A percentile compares a stretch with the other conserved stretches of the same genome.
These are phyloP conservation scores for Xenoacremonium recifei DNA, from an alignment of 2,329 filamentous ascomycete genomes.

Conservation along the genomic window DNA sequence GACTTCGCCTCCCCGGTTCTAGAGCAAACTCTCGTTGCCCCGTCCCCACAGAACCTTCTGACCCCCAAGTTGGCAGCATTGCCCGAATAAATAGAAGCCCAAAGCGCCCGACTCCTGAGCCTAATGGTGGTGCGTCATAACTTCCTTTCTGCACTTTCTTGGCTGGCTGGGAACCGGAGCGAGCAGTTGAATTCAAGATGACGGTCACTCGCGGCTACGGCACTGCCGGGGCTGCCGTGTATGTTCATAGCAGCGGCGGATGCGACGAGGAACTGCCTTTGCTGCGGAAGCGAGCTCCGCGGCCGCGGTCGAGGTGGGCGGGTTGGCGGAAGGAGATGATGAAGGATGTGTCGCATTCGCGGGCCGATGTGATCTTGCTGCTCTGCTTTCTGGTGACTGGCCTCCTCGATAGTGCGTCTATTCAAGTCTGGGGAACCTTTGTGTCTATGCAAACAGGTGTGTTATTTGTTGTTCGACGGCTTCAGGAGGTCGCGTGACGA, in stretches of 20 bases:
- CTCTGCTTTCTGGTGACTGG: constrained; percentile 74
- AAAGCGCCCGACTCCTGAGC: no score
- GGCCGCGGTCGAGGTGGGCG: background rate
- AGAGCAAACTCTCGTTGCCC: background rate
- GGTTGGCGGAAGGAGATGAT: constrained; percentile 21
- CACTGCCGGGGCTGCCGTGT: background rate
- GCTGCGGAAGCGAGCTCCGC: background rate
- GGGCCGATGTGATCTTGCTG: constrained; percentile 67
- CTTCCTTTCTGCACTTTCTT: no score
- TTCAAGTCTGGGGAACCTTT: constrained; percentile 74
- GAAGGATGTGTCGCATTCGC: constrained; percentile 54
- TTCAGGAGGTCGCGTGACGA: background rate
- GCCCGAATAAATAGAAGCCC: no score
- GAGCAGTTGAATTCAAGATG: background rate
- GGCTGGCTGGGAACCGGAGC: no score
- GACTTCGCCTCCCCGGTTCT: background rate
- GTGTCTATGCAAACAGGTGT: constrained; percentile 77
- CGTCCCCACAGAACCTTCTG: background rate
- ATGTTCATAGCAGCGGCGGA: background rate
- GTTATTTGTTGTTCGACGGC: constrained; percentile 18
- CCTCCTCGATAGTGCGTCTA: constrained; percentile 69
- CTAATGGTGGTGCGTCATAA: no score
- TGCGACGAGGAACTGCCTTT: background rate
- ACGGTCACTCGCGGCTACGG: background rate
- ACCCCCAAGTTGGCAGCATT: background rate